A percentile compares a stretch with the other conserved stretches of the same genome.
phyloP scores from a whole-genome alignment of 805 yeast genomes.

The Cyberlindnera maritima region DNA sequence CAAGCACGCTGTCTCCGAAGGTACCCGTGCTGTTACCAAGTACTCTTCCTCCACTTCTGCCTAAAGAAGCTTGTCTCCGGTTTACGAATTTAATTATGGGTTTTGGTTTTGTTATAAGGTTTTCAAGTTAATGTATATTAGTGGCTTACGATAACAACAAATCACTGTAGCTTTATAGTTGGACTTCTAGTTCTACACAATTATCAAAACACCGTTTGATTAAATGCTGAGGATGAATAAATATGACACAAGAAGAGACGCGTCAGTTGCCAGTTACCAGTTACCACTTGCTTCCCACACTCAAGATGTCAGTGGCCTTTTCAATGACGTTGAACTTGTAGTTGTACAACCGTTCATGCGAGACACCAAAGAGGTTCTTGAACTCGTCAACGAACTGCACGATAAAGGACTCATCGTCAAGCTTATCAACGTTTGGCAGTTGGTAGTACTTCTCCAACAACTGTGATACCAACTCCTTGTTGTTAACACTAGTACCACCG shows the following conservation, averaged over 20 bases:
- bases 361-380: constrained; percentile 30
- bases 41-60: constrained; percentile 69
- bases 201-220: background rate
- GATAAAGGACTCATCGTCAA: constrained; percentile 29
- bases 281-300: constrained; percentile 58
- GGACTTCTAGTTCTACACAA: no score
- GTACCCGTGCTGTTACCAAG: constrained; percentile 98
- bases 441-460: constrained; percentile 32
- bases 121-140: constrained; percentile 17
- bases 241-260: no score
- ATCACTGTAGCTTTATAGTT: background rate
- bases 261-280: no score
- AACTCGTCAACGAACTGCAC: constrained; percentile 36
- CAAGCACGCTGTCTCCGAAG: constrained; percentile 98
- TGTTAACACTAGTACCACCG: constrained; percentile 16
- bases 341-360: constrained; percentile 37
- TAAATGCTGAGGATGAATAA: background rate
- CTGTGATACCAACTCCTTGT: constrained; percentile 19
- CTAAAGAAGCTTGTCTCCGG: constrained; percentile 24
- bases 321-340: constrained; percentile 51
- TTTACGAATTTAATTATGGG: constrained; percentile 15
- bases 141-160: constrained; percentile 9
- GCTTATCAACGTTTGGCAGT: constrained; percentile 28
- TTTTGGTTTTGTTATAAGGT: constrained; percentile 12
- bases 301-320: constrained; percentile 47